These are phyloP conservation scores for Paramyrothecium roridum DNA, from an alignment of 2,329 filamentous ascomycete species.

Conservation along the genomic window DNA sequence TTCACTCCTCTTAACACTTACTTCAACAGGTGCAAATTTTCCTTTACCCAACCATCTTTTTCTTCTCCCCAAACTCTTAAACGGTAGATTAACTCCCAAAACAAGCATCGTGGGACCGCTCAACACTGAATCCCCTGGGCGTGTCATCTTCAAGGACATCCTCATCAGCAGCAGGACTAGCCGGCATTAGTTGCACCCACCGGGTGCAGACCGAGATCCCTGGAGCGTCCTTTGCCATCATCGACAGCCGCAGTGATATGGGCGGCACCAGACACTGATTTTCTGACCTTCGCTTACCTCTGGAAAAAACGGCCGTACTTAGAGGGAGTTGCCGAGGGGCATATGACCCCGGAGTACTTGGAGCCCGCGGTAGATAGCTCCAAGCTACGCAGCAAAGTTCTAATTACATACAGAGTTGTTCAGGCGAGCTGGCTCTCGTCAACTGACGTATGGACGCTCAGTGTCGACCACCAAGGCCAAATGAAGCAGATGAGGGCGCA, in stretches of 20 bases:
- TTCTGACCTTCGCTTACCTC: slow-evolving; percentile 60
- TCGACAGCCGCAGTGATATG: slow-evolving; percentile 63
- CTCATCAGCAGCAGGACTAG: slow-evolving; percentile 70
- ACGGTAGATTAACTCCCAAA: too few species aligned
- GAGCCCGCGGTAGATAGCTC: slow-evolving; percentile 44
- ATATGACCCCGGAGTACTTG: slow-evolving; percentile 52
- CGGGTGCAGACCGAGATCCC: slow-evolving; percentile 58
- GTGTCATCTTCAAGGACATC: slow-evolving; percentile 36
- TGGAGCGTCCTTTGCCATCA: slow-evolving; percentile 54
- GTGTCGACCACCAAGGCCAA: slow-evolving; percentile 29
- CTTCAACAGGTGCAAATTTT: too few species aligned
- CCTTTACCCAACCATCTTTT: too few species aligned
- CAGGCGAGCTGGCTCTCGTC: slow-evolving; percentile 51
- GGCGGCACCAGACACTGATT: slow-evolving; percentile 68
- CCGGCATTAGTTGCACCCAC: slow-evolving; percentile 72
- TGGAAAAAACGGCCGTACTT: slow-evolving; percentile 68
- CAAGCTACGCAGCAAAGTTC: slow-evolving; percentile 53
- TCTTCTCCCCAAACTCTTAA: too few species aligned
- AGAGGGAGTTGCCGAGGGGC: slow-evolving; percentile 47
- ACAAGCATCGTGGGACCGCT: too few species aligned
- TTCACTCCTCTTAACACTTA: too few species aligned
- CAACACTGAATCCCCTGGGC: too few species aligned
- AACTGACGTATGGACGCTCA: slow-evolving; percentile 53
- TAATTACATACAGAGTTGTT: slow-evolving; percentile 45
- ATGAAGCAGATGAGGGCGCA: slow-evolving; percentile 36